phyloP scores from a whole-genome alignment of 768 basidiomycete species.

The Podaxis sp. region DNA sequence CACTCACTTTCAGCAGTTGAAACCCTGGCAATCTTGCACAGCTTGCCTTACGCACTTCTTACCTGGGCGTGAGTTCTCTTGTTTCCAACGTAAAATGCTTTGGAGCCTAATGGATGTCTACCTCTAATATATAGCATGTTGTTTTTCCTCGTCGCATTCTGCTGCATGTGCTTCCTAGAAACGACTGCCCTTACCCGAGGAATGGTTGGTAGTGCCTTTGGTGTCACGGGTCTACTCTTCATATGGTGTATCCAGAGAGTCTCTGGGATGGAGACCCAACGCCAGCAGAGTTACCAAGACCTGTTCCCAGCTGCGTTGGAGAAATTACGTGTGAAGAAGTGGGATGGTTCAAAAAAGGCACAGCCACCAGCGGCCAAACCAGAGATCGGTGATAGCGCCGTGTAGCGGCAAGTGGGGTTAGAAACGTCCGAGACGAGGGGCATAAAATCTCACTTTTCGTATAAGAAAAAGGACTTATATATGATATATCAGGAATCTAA shows the following conservation, averaged over 20 bases:
- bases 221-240: background rate
- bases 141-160: conserved; percentile 3
- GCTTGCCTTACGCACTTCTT: conserved; percentile 2
- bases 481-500: too few species aligned
- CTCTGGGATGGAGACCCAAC: conserved; percentile 6
- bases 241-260: conserved; percentile 2
- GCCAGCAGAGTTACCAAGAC: background rate
- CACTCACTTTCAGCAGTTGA: conserved; percentile 1
- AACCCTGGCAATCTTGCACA: conserved; percentile 3
- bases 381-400: background rate
- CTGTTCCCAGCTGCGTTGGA: background rate
- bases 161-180: background rate
- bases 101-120: too few species aligned
- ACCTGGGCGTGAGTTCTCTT: conserved; percentile 2
- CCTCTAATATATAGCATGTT: background rate
- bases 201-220: background rate
- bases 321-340: background rate
- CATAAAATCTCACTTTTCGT: too few species aligned
- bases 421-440: too few species aligned
- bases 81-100: background rate
- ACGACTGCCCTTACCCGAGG: background rate
- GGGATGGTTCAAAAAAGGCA: background rate
- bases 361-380: background rate
- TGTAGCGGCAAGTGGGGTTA: background rate
- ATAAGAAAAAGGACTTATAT: too few species aligned